Evolutionary conservation across 371 early-diverging fungal genomes (phyloP).

Genomic region (Funneliformis caledonium): DNA sequence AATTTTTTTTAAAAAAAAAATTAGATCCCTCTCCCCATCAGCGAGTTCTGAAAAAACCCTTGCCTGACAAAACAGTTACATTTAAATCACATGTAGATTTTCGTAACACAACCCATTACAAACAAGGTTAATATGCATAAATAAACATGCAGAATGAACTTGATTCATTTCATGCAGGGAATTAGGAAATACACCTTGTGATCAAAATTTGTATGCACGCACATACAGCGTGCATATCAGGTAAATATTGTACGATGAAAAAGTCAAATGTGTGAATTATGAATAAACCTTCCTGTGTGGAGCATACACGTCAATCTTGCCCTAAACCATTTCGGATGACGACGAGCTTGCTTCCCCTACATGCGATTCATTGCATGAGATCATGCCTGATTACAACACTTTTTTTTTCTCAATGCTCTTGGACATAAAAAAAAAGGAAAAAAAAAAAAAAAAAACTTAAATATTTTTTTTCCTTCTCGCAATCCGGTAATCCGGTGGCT

Average conservation of each 20-base stretch:
- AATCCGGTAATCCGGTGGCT: too few species aligned
- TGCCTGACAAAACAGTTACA: neutral
- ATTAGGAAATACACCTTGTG: neutral
- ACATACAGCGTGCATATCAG: neutral
- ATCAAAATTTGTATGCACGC: neutral
- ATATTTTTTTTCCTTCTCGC: too few species aligned
- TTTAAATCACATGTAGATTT: neutral
- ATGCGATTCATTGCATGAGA: too few species aligned
- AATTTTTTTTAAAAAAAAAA: too few species aligned
- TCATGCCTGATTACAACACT: too few species aligned
- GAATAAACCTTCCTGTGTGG: neutral
- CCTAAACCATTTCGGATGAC: neutral
- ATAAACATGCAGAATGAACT: neutral
- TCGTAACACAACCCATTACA: neutral
- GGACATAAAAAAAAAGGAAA: too few species aligned
- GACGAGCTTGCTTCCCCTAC: neutral
- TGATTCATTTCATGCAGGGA: neutral
- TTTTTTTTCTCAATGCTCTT: too few species aligned
- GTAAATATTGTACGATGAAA: neutral
- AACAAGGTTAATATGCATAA: neutral
- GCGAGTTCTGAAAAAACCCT: too few species aligned
- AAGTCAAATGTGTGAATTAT: too few species aligned
- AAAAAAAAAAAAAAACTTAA: too few species aligned
- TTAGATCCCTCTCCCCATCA: too few species aligned
- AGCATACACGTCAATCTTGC: neutral